A percentile compares a stretch with the other conserved stretches of the same genome.
Evolutionary conservation across 345 rosid species (phyloP).

Genomic region (Clarkia xantiana): DNA sequence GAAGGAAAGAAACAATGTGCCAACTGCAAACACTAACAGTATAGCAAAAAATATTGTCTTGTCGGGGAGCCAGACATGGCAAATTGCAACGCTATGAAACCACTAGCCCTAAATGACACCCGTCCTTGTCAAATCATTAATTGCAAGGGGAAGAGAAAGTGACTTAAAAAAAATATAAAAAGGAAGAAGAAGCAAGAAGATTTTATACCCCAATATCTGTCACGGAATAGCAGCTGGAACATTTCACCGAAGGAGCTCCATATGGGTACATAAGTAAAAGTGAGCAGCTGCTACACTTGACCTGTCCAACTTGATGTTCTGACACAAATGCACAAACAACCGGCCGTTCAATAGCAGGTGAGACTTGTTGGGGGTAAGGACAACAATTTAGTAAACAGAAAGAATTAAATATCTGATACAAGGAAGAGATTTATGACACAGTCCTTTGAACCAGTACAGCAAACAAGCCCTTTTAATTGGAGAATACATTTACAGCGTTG

Average conservation of each 20-base stretch:
- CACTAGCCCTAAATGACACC: no score
- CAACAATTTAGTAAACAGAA: not conserved
- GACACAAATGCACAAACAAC: not conserved
- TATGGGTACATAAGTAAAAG: conserved; percentile 67
- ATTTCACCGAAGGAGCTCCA: conserved; percentile 70
- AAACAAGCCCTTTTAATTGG: no score
- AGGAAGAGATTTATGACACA: not conserved
- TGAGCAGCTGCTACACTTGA: conserved; percentile 43
- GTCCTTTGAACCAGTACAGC: no score
- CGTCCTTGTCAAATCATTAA: not conserved
- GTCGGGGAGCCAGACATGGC: no score
- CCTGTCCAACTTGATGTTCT: conserved; percentile 75
- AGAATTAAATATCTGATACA: not conserved
- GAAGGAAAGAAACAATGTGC: no score
- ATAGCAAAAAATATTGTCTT: no score
- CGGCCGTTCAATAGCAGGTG: not conserved
- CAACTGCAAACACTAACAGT: no score
- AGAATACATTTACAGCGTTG: no score
- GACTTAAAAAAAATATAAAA: no score
- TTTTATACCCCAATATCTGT: conserved; percentile 63
- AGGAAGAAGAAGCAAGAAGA: not conserved
- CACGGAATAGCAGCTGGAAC: conserved; percentile 58
- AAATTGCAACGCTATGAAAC: no score
- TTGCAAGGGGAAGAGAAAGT: no score
- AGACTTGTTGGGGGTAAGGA: not conserved